Evolutionary conservation across 306 rosid genomes (phyloP), one percentile per base, ranked within the genome.

Genomic region (Cicer yamashitae): DNA sequence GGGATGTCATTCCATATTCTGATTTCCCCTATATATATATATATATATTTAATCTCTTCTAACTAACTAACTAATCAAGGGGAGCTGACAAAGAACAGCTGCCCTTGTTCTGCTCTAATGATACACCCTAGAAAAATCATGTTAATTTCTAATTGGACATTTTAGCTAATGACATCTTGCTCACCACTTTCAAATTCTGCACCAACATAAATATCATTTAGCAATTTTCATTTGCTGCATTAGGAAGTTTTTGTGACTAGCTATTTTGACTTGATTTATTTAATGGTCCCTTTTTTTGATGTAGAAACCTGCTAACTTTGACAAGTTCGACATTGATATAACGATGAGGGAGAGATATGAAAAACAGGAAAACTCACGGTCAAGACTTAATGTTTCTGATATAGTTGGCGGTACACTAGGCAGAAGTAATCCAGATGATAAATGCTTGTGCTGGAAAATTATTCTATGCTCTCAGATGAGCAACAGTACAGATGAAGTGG

Each of bases 381-480:
- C 93, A 59, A 83, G 84, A 72, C 88, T 92, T 73, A 87, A 92
- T 85, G 90, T 94, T 80, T 92, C 99, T 47, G 89, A 89, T 51
- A 83, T 85, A 65, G 81, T 84, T 74, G 93, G 78, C 2, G 87
- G 57, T 78, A 85, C 67, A 68, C 82, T 94, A 15, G 74, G 87
- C 84, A 54, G 84, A 77, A 89, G 86, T 88, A 89, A 92, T 62
- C 82, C 87, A 20, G 85, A 83, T 37, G 85, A 81, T 52, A 83
- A 84, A 81, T 90, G 96, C 82, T 71, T 94, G 62, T 89, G 96
- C 84, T 94, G 99, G 99, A 94, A 94, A 85, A 67, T 89, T 59
- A 58, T 89, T 76, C 43, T 94, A 43, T 88, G 89, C 79, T 80
- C 93, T 70, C 94, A 77, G 80, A 80, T 62, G 73, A 84, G 82